Conservation (phyloP, 768 basidiomycete genomes). For the Lactifluus rugatus region DNA sequence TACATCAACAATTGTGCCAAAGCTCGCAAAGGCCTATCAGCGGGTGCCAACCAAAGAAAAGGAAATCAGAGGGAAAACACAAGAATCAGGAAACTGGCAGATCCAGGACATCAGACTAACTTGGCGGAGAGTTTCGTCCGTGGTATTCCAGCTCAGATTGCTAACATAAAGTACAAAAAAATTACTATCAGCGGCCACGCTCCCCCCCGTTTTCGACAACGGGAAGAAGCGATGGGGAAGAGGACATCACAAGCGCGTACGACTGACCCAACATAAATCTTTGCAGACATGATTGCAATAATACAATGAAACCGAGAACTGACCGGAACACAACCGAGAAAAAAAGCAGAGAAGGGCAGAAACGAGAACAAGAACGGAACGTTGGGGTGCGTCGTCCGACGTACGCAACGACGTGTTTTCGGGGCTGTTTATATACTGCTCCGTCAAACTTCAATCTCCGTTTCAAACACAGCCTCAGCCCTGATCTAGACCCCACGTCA, state of each 20-base stretch:
- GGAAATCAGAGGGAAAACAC: not conserved
- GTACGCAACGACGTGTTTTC: not conserved
- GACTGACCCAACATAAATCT: constrained; percentile 94
- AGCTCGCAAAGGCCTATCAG: constrained; percentile 70
- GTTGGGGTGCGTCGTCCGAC: constrained; percentile 15
- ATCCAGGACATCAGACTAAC: constrained; percentile 57
- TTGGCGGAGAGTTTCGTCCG: constrained; percentile 80
- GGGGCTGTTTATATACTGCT: constrained; percentile 33
- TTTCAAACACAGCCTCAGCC: constrained; percentile 24
- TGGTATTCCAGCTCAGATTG: constrained; percentile 95
- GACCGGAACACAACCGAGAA: constrained; percentile 20
- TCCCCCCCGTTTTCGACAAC: constrained; percentile 10
- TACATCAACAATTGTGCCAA: constrained; percentile 86
- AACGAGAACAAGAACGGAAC: constrained; percentile 16
- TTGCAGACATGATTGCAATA: constrained; percentile 55
- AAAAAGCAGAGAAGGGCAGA: constrained; percentile 15
- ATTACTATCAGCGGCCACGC: constrained; percentile 41
- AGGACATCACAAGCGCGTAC: constrained; percentile 41
- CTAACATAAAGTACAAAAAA: constrained; percentile 44
- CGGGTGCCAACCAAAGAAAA: constrained; percentile 1
- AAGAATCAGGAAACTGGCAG: constrained; percentile 18
- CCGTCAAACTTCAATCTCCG: constrained; percentile 42
- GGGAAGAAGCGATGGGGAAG: constrained; percentile 36
- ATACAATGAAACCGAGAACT: constrained; percentile 19
- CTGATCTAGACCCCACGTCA: constrained; percentile 10